phyloP scores from a whole-genome alignment of 106 monocot species.

The Allium fistulosum region DNA sequence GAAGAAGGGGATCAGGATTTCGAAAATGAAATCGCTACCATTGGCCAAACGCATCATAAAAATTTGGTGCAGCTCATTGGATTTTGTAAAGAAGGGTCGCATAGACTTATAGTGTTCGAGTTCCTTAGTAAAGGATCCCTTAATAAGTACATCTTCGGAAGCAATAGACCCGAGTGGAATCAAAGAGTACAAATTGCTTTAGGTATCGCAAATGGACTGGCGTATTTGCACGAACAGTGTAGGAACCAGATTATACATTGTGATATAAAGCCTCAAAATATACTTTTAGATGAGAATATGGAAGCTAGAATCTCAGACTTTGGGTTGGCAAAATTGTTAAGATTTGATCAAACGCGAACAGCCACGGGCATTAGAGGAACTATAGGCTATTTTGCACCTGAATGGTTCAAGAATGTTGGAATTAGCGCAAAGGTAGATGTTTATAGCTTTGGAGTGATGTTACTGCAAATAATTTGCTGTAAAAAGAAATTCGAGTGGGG shows the following conservation, averaged over 20 bases:
- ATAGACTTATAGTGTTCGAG: slow-evolving; percentile 30
- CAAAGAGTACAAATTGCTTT: slow-evolving; percentile 8
- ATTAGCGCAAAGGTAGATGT: slow-evolving; percentile 52
- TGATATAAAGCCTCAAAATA: slow-evolving; percentile 30
- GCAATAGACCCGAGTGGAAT: slow-evolving; percentile 5
- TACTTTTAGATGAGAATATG: slow-evolving; percentile 11
- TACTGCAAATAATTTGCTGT: slow-evolving; percentile 36
- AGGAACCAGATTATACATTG: slow-evolving; percentile 19
- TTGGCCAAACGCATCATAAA: slow-evolving; percentile 32
- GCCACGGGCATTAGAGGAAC: slow-evolving; percentile 26
- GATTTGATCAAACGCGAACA: slow-evolving; percentile 20
- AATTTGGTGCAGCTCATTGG: slow-evolving; percentile 27
- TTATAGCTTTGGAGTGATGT: slow-evolving; percentile 38
- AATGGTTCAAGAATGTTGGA: slow-evolving; percentile 38
- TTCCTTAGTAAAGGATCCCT: slow-evolving; percentile 34
- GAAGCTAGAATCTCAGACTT: slow-evolving; percentile 16
- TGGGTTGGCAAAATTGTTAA: slow-evolving; percentile 15
- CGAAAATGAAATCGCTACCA: slow-evolving; percentile 10
- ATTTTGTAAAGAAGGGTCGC: slow-evolving; percentile 22
- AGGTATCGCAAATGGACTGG: slow-evolving; percentile 19
- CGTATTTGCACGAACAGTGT: slow-evolving; percentile 21
- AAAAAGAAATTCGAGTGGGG: slow-evolving; percentile 22
- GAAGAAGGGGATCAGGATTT: slow-evolving; percentile 23
- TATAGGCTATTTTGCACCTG: slow-evolving; percentile 38
- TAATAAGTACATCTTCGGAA: slow-evolving; percentile 8